These are phyloP conservation scores for Huntiella moniliformis DNA, from an alignment of 2,329 filamentous ascomycete genomes.

Conservation along the genomic window DNA sequence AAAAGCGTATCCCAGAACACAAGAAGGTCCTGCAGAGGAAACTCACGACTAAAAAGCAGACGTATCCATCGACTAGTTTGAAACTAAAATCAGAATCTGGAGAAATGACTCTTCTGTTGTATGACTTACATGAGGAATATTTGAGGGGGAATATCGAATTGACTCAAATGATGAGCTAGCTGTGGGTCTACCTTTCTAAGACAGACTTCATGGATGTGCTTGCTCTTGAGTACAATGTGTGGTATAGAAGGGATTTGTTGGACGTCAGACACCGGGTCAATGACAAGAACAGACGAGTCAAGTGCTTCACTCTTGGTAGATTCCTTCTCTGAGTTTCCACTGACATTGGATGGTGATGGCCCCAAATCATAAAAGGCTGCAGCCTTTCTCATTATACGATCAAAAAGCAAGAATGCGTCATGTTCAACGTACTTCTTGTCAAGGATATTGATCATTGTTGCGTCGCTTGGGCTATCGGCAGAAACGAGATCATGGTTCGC, in stretches of 20 bases:
- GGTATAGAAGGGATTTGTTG: slow-evolving; percentile 21
- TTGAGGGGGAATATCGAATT: slow-evolving; percentile 81
- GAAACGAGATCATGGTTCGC: slow-evolving; percentile 14
- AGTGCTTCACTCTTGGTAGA: background rate
- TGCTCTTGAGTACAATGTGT: slow-evolving; percentile 70
- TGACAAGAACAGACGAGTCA: background rate
- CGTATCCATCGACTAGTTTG: slow-evolving; percentile 66
- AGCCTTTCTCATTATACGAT: slow-evolving; percentile 69
- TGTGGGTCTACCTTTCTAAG: slow-evolving; percentile 67
- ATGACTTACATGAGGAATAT: slow-evolving; percentile 66
- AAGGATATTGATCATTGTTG: slow-evolving; percentile 42
- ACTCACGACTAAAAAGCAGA: slow-evolving; percentile 82
- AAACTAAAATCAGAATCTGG: background rate
- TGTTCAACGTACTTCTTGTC: slow-evolving; percentile 66
- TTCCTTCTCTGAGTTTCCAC: slow-evolving; percentile 11
- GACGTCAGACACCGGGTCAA: background rate
- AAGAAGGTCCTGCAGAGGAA: slow-evolving; percentile 69
- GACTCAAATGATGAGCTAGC: slow-evolving; percentile 59
- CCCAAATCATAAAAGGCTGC: slow-evolving; percentile 68
- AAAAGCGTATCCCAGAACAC: slow-evolving; percentile 83
- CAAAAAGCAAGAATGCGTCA: slow-evolving; percentile 75
- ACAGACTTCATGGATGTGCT: slow-evolving; percentile 68
- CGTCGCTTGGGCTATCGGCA: slow-evolving; percentile 15
- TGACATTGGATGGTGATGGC: slow-evolving; percentile 15
- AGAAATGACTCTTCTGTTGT: background rate